Evolutionary conservation across 75 land plant genomes (phyloP).

Genomic region (Picea glauca): DNA sequence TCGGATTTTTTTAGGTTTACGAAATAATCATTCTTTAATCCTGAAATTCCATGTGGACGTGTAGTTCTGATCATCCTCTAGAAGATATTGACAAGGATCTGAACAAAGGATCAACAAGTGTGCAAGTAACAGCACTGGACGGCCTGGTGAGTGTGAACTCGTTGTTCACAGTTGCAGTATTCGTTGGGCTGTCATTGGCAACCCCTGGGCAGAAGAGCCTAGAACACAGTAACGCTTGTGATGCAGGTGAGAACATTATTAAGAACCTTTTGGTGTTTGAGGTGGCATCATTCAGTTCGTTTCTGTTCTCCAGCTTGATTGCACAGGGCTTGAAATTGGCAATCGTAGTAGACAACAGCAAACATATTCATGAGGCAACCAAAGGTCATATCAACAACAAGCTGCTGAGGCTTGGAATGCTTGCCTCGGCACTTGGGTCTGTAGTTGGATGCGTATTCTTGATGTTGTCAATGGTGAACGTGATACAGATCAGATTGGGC

Average conservation of each 20-base stretch:
- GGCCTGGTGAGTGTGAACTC: constrained; percentile 23
- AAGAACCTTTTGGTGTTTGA: constrained; percentile 23
- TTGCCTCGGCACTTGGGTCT: constrained; percentile 27
- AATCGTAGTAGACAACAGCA: constrained; percentile 16
- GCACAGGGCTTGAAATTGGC: constrained; percentile 44
- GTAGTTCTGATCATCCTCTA: no score
- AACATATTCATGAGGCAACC: background rate
- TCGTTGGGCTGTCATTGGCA: constrained; percentile 27
- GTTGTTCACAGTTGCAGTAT: constrained; percentile 37
- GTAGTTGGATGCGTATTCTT: constrained; percentile 21
- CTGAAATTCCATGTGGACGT: no score
- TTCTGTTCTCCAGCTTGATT: constrained; percentile 38
- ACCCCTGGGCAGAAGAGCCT: constrained; percentile 1
- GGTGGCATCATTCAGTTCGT: constrained; percentile 37
- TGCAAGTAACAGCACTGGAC: constrained; percentile 15
- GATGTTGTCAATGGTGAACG: constrained; percentile 23
- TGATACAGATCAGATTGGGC: constrained; percentile 30
- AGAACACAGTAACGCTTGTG: background rate
- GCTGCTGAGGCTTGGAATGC: constrained; percentile 24
- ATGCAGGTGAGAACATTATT: background rate
- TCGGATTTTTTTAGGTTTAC: no score
- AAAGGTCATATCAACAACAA: background rate
- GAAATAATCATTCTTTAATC: no score
- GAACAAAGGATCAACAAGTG: background rate
- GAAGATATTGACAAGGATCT: no score